Conservation (phyloP, 495 filamentous ascomycete genomes). For the Penicillium tannophilum region DNA sequence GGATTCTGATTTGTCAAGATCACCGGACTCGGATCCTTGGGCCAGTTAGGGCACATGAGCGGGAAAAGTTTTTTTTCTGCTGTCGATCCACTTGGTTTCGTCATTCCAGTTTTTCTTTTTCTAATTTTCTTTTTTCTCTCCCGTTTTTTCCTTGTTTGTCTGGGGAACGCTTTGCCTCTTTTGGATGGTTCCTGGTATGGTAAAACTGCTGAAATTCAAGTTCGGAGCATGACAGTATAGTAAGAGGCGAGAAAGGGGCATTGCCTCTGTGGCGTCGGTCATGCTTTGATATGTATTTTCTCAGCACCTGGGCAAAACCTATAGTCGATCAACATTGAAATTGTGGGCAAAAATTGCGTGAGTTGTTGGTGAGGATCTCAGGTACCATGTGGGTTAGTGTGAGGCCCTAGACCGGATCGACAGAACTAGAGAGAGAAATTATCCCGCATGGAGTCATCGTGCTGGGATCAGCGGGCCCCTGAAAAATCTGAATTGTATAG, state of each 20-base stretch:
- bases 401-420: slow-evolving; percentile 26
- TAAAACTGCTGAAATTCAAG: background rate
- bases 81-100: slow-evolving; percentile 7
- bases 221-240: background rate
- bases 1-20: slow-evolving; percentile 16
- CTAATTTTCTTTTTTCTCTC: slow-evolving; percentile 4
- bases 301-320: slow-evolving; percentile 2
- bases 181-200: background rate
- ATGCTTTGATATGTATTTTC: slow-evolving; percentile 6
- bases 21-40: slow-evolving; percentile 26
- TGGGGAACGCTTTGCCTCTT: slow-evolving; percentile 12
- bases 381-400: slow-evolving; percentile 18
- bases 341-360: slow-evolving; percentile 17
- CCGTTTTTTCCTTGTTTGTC: slow-evolving; percentile 3
- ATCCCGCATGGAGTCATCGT: slow-evolving; percentile 34
- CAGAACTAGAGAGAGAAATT: slow-evolving; percentile 19
- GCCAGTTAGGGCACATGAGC: slow-evolving; percentile 25
- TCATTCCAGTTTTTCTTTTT: slow-evolving; percentile 4
- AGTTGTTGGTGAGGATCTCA: slow-evolving; percentile 27
- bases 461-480: slow-evolving; percentile 17
- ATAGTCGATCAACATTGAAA: background rate
- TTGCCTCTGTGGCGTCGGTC: background rate
- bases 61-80: slow-evolving; percentile 14
- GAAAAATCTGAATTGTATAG: slow-evolving; percentile 6
- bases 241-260: slow-evolving; percentile 3